Evolutionary conservation across 2,329 filamentous ascomycete species (phyloP).

Genomic region (Mycogone perniciosa): DNA sequence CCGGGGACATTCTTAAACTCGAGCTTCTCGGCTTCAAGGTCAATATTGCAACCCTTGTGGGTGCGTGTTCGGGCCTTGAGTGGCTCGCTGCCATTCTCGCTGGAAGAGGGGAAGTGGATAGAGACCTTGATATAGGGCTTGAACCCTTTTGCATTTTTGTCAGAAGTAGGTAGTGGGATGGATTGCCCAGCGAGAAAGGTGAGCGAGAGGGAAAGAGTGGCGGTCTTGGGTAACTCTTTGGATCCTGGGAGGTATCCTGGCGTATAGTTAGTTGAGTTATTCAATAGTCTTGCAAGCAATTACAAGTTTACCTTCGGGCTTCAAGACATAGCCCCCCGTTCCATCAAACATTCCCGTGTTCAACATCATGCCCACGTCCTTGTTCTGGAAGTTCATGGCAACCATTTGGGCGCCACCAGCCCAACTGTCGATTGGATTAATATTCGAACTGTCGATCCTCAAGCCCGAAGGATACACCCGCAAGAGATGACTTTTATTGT

Average conservation of each 20-base stretch:
- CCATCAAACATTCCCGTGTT: constrained; percentile 89
- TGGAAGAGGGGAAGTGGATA: constrained; percentile 69
- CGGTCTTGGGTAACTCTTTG: constrained; percentile 17
- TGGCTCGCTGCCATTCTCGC: constrained; percentile 40
- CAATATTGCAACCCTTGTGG: constrained; percentile 52
- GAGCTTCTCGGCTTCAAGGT: constrained; percentile 55
- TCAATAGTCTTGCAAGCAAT: background rate
- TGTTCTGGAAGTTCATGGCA: constrained; percentile 88
- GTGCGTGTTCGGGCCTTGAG: constrained; percentile 54
- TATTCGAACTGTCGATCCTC: constrained; percentile 76
- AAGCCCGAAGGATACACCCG: constrained; percentile 81
- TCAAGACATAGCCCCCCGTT: constrained; percentile 78
- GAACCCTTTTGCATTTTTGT: constrained; percentile 50
- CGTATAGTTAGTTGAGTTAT: background rate
- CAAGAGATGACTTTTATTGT: constrained; percentile 80
- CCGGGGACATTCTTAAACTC: constrained; percentile 49
- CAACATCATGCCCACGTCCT: constrained; percentile 91
- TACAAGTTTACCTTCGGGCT: constrained; percentile 58
- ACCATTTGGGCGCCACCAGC: constrained; percentile 84
- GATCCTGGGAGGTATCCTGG: constrained; percentile 27
- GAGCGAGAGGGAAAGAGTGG: constrained; percentile 60
- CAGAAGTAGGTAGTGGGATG: constrained; percentile 56
- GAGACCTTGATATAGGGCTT: constrained; percentile 79
- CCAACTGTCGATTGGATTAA: constrained; percentile 83
- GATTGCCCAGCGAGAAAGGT: constrained; percentile 71